These are phyloP conservation scores for Clathrus columnatus DNA, from an alignment of 768 basidiomycete genomes.

Conservation along the genomic window DNA sequence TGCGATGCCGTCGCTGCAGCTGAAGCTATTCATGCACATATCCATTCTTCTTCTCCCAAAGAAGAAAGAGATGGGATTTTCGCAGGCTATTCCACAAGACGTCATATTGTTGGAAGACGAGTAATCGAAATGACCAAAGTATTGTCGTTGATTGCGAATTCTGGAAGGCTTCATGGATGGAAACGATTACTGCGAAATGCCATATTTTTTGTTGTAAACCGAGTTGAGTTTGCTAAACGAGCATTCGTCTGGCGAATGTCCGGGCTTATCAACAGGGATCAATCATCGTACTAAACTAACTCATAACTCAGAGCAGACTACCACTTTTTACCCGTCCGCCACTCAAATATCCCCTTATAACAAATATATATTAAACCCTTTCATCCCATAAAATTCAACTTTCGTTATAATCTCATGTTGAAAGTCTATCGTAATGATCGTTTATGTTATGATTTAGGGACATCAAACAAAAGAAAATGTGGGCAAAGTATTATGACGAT, in stretches of 20 bases:
- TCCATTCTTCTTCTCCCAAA: slow-evolving; percentile 11
- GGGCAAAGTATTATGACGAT: too few species aligned
- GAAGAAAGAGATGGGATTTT: background rate
- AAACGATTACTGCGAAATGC: slow-evolving; percentile 20
- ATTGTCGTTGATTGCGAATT: slow-evolving; percentile 12
- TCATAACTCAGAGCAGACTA: too few species aligned
- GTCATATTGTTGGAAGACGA: background rate
- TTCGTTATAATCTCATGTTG: too few species aligned
- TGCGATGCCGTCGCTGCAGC: slow-evolving; percentile 42
- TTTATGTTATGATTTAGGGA: too few species aligned
- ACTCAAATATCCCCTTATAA: too few species aligned
- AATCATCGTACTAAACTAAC: too few species aligned
- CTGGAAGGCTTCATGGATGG: too few species aligned
- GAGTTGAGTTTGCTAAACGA: slow-evolving; percentile 17
- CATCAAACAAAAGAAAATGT: too few species aligned
- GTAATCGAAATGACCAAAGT: background rate
- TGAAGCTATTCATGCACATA: slow-evolving; percentile 31
- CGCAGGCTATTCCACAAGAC: background rate
- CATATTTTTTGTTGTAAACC: slow-evolving; percentile 17
- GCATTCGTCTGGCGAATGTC: slow-evolving; percentile 21
- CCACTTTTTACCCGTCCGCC: too few species aligned
- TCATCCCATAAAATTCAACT: too few species aligned
- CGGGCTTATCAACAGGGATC: slow-evolving; percentile 20
- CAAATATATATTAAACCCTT: too few species aligned
- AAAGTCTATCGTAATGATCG: too few species aligned